Percentiles rank a stretch among this genome's conserved stretches.
phyloP scores from a whole-genome alignment of 2,329 filamentous ascomycete species.

The Talaromyces verruculosus region DNA sequence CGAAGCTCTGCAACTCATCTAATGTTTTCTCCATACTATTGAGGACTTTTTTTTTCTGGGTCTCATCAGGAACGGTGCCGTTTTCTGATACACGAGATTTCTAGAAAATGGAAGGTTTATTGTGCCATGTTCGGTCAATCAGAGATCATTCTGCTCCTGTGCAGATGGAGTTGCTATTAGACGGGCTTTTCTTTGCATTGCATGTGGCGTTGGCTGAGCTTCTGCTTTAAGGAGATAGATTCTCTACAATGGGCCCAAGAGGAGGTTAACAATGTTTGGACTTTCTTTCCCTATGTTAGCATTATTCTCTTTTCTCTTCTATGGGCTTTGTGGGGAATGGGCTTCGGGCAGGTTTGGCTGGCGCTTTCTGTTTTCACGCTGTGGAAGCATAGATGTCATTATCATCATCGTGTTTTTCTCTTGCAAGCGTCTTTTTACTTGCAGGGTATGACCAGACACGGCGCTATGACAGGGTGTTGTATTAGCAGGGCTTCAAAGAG shows the following conservation, averaged over 20 bases:
- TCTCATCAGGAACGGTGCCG: constrained; percentile 9
- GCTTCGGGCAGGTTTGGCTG: constrained; percentile 33
- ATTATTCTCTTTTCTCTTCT: constrained; percentile 28
- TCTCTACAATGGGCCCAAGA: constrained; percentile 37
- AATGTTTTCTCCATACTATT: constrained; percentile 17
- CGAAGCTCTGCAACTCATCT: constrained; percentile 19
- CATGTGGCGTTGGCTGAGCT: constrained; percentile 44
- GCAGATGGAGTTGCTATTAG: constrained; percentile 31
- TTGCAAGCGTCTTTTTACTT: constrained; percentile 22
- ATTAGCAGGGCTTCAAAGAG: constrained; percentile 11
- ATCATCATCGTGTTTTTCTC: constrained; percentile 29
- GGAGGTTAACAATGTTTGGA: constrained; percentile 30
- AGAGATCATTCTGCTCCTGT: constrained; percentile 23
- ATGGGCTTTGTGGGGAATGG: constrained; percentile 38
- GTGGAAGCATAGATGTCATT: constrained; percentile 29
- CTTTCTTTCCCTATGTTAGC: constrained; percentile 24
- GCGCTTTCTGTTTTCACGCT: constrained; percentile 33
- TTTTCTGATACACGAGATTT: constrained; percentile 12
- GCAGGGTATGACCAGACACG: constrained; percentile 10
- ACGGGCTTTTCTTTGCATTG: constrained; percentile 42
- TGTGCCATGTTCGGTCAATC: constrained; percentile 30
- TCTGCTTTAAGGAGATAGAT: constrained; percentile 33
- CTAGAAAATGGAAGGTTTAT: constrained; percentile 20
- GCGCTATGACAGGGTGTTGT: constrained; percentile 5
- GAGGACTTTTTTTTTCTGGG: constrained; percentile 9